Percentiles rank a stretch among this genome's conserved stretches.
Evolutionary conservation across 306 rosid genomes (phyloP).

Genomic region (Cajanus cajan): DNA sequence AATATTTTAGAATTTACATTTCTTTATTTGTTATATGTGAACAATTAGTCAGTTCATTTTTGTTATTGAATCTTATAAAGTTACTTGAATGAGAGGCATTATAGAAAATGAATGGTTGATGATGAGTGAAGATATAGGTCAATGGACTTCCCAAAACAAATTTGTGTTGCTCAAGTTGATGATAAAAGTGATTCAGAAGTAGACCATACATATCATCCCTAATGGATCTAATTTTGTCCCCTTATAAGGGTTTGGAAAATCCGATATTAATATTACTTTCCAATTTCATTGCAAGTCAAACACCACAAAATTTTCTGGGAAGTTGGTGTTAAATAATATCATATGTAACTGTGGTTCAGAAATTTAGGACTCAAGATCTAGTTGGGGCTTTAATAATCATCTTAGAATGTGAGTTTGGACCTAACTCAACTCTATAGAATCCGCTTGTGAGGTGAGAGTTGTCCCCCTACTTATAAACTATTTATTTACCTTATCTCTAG

Average conservation of each 20-base stretch:
- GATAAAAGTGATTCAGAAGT: neutral
- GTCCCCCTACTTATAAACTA: too few species aligned
- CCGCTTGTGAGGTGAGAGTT: too few species aligned
- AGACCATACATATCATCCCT: neutral
- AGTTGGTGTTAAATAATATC: neutral
- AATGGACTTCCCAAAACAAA: conserved; percentile 14
- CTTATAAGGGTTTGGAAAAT: conserved; percentile 1
- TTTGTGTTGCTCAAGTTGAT: neutral
- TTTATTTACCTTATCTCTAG: too few species aligned
- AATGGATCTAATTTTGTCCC: conserved; percentile 14
- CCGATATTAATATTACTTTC: neutral
- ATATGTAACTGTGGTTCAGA: neutral
- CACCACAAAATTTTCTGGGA: neutral
- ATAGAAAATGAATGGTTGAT: conserved; percentile 24
- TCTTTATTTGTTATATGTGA: conserved; percentile 6
- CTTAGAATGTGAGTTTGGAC: too few species aligned
- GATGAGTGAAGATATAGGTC: conserved; percentile 18
- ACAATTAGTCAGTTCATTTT: neutral
- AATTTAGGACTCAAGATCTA: neutral
- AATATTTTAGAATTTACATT: neutral
- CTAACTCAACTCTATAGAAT: too few species aligned
- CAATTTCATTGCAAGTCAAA: neutral
- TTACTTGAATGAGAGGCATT: neutral
- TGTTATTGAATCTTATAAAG: neutral
- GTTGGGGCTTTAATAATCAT: neutral